A percentile compares a stretch with the other conserved stretches of the same genome.
Conservation (phyloP, 2,329 filamentous ascomycete genomes). For the Fusarium coicis region DNA sequence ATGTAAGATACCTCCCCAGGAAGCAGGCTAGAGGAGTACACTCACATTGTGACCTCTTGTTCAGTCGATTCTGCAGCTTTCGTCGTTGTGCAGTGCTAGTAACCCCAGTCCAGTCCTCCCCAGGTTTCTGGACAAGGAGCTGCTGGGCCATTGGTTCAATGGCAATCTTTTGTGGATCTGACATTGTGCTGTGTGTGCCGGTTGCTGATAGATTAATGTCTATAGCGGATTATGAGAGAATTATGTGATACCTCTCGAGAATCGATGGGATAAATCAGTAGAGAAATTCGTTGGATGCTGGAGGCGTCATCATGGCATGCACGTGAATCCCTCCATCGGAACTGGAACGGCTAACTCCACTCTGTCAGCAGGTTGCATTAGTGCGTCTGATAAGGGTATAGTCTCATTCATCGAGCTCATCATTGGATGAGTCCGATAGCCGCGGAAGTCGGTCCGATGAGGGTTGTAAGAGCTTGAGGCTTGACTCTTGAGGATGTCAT, state of each 20-base stretch:
- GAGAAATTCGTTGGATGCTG: not conserved
- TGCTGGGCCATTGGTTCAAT: conserved; percentile 19
- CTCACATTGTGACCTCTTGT: conserved; percentile 25
- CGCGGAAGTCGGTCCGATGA: not conserved
- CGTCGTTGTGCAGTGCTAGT: conserved; percentile 16
- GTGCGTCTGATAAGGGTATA: not conserved
- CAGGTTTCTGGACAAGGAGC: not conserved
- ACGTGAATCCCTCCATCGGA: not conserved
- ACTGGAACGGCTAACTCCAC: not conserved
- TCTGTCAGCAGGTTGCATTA: conserved; percentile 34
- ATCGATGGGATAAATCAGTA: not conserved
- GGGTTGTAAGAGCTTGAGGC: accelerated
- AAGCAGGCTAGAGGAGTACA: no score
- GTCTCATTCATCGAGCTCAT: accelerated
- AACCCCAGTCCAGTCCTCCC: conserved; percentile 17
- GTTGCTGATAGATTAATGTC: not conserved
- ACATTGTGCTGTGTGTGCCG: not conserved
- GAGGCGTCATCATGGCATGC: not conserved
- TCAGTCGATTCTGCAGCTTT: conserved; percentile 20
- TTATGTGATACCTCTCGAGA: not conserved
- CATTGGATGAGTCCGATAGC: accelerated
- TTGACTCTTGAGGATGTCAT: not conserved
- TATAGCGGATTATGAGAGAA: not conserved
- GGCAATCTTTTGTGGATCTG: conserved; percentile 1
- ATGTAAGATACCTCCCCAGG: no score